Evolutionary conservation across 1,139 yeast species (phyloP).

Genomic region (Yamadazyma aaseri): DNA sequence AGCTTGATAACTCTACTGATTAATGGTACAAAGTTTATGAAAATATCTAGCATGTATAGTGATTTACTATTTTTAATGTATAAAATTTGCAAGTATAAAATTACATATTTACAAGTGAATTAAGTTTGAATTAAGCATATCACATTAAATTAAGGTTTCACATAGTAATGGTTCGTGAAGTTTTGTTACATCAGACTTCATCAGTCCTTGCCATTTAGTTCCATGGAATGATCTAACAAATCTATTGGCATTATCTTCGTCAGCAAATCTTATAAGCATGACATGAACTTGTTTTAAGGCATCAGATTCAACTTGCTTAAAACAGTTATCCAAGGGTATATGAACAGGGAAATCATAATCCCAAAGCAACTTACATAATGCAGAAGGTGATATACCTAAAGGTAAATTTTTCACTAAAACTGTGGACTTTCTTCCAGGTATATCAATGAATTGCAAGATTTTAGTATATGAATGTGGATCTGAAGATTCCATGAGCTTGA

Average conservation of each 20-base stretch:
- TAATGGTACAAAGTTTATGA: not conserved
- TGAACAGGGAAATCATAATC: slow-evolving; percentile 32
- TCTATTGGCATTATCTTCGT: slow-evolving; percentile 47
- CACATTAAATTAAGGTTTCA: slow-evolving; percentile 29
- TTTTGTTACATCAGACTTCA: slow-evolving; percentile 26
- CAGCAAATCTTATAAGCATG: slow-evolving; percentile 47
- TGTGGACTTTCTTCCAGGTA: slow-evolving; percentile 13
- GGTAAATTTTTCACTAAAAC: slow-evolving; percentile 44
- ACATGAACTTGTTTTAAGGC: slow-evolving; percentile 27
- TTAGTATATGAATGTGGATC: slow-evolving; percentile 10
- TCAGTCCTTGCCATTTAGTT: slow-evolving; percentile 36
- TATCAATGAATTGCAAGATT: slow-evolving; percentile 10
- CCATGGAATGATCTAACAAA: slow-evolving; percentile 59
- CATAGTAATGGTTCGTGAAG: slow-evolving; percentile 41
- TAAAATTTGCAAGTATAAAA: not conserved
- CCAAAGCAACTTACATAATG: slow-evolving; percentile 37
- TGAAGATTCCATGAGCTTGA: not conserved
- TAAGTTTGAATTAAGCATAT: not conserved
- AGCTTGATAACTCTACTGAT: slow-evolving; percentile 34
- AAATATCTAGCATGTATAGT: not conserved
- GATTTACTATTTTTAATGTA: not conserved
- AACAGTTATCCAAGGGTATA: slow-evolving; percentile 13
- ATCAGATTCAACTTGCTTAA: slow-evolving; percentile 25
- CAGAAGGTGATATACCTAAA: slow-evolving; percentile 33
- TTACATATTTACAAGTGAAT: not conserved